These are phyloP conservation scores for Colletotrichum filicis DNA, from an alignment of 2,329 filamentous ascomycete species.

Conservation along the genomic window DNA sequence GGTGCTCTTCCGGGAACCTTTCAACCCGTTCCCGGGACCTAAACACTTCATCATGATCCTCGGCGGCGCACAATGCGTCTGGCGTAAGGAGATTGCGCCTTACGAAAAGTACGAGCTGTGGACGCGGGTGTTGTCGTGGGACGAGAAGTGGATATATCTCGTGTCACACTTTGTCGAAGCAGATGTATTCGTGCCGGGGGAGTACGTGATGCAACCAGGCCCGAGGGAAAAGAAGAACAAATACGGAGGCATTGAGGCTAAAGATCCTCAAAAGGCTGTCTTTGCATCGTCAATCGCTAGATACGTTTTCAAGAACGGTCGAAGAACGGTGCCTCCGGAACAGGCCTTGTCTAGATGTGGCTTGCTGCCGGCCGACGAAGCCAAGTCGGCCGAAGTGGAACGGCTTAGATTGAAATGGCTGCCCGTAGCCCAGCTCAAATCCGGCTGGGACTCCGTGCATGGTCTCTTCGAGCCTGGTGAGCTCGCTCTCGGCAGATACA, in stretches of 20 bases:
- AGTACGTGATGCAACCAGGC: conserved; percentile 52
- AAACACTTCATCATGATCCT: conserved; percentile 64
- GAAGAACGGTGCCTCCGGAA: conserved; percentile 86
- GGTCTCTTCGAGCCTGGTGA: conserved; percentile 7
- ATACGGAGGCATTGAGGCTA: background rate
- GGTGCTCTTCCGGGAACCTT: conserved; percentile 64
- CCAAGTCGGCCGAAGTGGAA: conserved; percentile 6
- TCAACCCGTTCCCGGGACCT: conserved; percentile 57
- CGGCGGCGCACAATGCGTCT: conserved; percentile 17
- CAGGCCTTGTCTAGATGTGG: conserved; percentile 76
- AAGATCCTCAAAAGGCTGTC: conserved; percentile 69
- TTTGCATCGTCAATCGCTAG: conserved; percentile 79
- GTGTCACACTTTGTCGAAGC: conserved; percentile 77
- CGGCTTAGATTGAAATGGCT: conserved; percentile 2
- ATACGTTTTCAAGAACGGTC: conserved; percentile 84
- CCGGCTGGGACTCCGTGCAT: conserved; percentile 18
- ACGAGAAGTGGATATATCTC: conserved; percentile 84
- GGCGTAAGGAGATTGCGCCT: conserved; percentile 26
- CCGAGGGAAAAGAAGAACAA: conserved; percentile 15
- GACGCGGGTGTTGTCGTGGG: conserved; percentile 61
- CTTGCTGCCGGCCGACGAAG: conserved; percentile 71
- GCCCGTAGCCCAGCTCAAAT: conserved; percentile 1
- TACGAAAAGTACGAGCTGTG: conserved; percentile 31
- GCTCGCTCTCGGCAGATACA: conserved; percentile 15
- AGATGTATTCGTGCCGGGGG: conserved; percentile 64